Base-by-base conservation (phyloP, 164 flowering plant genomes). In the Magnolia kwangsiensis region DNA sequence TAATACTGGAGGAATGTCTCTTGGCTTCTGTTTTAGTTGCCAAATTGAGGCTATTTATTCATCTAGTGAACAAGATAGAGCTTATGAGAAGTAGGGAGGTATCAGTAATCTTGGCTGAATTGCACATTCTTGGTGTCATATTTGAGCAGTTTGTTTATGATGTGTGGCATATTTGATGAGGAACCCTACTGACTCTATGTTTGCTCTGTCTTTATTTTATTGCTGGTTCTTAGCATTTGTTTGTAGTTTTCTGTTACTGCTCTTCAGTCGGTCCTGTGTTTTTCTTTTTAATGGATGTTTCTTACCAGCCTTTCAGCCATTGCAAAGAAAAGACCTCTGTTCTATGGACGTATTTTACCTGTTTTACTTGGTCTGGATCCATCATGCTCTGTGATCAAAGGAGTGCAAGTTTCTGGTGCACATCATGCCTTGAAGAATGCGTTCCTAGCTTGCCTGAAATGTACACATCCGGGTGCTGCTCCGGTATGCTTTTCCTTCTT, bases 331-430 rank as follows among this genome's bases (percentile, higher is more conserved):
- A 88, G 99, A 82, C 99, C 98, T 80, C 85, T 95, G 69, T 92
- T 90, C 76, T 96, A 90, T 89, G 99, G 99, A 20, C 95, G 98
- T 18, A 91, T 96, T 80, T 81, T 96, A 69, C 98, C 99, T 7
- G 98, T 94, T 81, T 85, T 96, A 78, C 95, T 96, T 84, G 90
- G 90, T 58, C 78, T 96, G 86, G 92, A 91, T 83, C 94, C 93
- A 51, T 87, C 97, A 77, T 81, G 74, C 76, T 82, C 89, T 76
- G 81, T 81, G 51, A 75, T 83, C 65, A 89, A 91, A 80, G 94
- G 90, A 63, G 70, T 85, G 64, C 92, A 79, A 77, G 82, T 86
- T 74, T 76, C 82, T 83, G 97, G 92, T 67, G 88, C 85, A 71
- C 87, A 82, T 77, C 86, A 80, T 84, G 91, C 93, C 73, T 78